Percentiles rank a stretch among this genome's conserved stretches.
These are phyloP conservation scores for Sherardia arvensis DNA, from an alignment of 257 asterid genomes.

Conservation along the genomic window DNA sequence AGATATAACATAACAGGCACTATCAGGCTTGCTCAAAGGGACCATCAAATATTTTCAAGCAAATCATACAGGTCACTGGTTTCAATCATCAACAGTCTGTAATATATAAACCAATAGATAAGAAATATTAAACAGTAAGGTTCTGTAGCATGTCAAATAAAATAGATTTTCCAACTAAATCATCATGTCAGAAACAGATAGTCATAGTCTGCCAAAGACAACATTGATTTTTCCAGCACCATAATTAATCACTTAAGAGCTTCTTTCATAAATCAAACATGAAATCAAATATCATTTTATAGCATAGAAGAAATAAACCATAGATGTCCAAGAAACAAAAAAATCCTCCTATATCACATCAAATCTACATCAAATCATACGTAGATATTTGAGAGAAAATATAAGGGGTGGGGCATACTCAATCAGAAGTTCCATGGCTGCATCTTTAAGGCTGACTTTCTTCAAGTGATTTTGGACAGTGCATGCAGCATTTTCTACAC, in stretches of 20 bases:
- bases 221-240: background rate
- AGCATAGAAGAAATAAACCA: background rate
- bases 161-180: background rate
- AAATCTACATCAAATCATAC: background rate
- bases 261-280: background rate
- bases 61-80: background rate
- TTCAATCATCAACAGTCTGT: background rate
- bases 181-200: background rate
- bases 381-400: background rate
- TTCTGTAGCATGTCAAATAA: background rate
- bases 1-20: too few species aligned
- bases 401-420: conserved; percentile 47
- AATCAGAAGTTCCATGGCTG: conserved; percentile 68
- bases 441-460: conserved; percentile 73
- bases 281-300: background rate
- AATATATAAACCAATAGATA: too few species aligned
- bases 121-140: background rate
- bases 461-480: conserved; percentile 60
- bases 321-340: background rate
- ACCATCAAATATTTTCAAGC: background rate
- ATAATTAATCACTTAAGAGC: background rate
- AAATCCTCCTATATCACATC: background rate
- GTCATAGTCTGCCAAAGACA: background rate
- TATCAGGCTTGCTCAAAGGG: background rate
- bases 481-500: conserved; percentile 68